A percentile compares a stretch with the other conserved stretches of the same genome.
Conservation (phyloP, 1,139 yeast genomes). For the Hyphopichia fennica region DNA sequence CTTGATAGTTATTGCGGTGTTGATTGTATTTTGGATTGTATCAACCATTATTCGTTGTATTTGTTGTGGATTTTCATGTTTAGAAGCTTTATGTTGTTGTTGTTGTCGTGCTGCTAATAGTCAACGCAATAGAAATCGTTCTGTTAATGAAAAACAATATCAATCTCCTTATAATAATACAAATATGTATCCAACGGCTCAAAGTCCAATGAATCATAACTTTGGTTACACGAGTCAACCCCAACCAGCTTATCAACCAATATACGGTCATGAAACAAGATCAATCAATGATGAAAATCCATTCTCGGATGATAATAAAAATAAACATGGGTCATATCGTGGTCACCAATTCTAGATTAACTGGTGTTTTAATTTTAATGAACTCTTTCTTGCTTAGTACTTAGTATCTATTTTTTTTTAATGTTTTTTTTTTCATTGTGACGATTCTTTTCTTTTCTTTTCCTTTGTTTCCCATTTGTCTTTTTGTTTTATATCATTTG, state of each 20-base stretch:
- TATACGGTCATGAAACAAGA: constrained; percentile 6
- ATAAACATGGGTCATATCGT: constrained; percentile 2
- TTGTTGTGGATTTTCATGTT: constrained; percentile 46
- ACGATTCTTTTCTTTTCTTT: neutral
- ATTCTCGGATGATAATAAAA: constrained; percentile 9
- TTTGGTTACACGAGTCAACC: constrained; percentile 6
- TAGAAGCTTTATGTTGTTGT: constrained; percentile 49
- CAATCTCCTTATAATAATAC: constrained; percentile 29
- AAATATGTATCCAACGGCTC: constrained; percentile 35
- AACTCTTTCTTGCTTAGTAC: too few relatives aligned
- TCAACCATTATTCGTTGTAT: constrained; percentile 42
- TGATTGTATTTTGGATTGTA: constrained; percentile 45
- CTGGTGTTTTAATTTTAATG: too few relatives aligned
- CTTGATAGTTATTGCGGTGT: constrained; percentile 60
- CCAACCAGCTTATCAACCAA: constrained; percentile 9
- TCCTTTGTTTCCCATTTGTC: too few relatives aligned
- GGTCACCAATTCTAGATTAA: constrained; percentile 3
- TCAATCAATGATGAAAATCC: constrained; percentile 13
- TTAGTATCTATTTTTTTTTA: neutral
- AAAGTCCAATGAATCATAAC: constrained; percentile 11
- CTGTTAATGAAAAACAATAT: constrained; percentile 13
- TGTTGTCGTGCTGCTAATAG: constrained; percentile 35
- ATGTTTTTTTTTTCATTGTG: neutral
- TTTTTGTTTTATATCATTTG: too few relatives aligned
- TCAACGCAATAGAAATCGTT: neutral